Base-by-base conservation (phyloP, 1,139 yeast species). In the Debaryomycetaceae sp. region DNA sequence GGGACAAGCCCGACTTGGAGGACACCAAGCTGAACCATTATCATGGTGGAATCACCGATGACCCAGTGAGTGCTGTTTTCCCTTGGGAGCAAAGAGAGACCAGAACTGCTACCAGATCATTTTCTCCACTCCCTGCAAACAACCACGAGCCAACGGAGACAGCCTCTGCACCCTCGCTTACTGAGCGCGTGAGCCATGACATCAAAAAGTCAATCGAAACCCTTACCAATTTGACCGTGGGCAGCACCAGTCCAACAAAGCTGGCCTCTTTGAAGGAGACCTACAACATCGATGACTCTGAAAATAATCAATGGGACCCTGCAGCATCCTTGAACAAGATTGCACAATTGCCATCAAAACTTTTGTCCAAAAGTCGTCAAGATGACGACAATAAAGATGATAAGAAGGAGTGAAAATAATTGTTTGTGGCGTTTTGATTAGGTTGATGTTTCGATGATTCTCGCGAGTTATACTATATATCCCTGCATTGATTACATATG, bases 61-160 rank as follows among this genome's bases (percentile, higher is more conserved):
- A 26, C 14, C 34, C 31, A 12, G 33, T 4, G 4, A 48, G 56
- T 34, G 56, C 65, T 2, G 47, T 66, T n/a, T 66, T 66, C 53
- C 74, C 74, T 2, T 67, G 73, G 72, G 72, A 65, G 40, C 39
- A 45, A n/a, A 42, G 57, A 20, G 48, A 43, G 10, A 37, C 34
- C 14, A 31, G 23, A 49, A 43, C 39, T 41, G 56, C 56, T 49
- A 41, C 45, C 14, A 40, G 53, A 31, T 36, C 39, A n/a, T 46
- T 46, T 24, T 20, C 30, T 12, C 30, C 30, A 3, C 23, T 23
- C 7, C 18, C 21, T 9, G 28, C 21, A 9, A 27, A 16, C 16
- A 16, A 18, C 31, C 27, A 18, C 11, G 32, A 25, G 16, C 15
- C 15, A 16, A 13, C 28, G 6, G 18, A 12, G 15, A 16, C 21